Evolutionary conservation across 441 rosid species (phyloP), one percentile per base, ranked within the genome.

Genomic region (Manihot esculenta): DNA sequence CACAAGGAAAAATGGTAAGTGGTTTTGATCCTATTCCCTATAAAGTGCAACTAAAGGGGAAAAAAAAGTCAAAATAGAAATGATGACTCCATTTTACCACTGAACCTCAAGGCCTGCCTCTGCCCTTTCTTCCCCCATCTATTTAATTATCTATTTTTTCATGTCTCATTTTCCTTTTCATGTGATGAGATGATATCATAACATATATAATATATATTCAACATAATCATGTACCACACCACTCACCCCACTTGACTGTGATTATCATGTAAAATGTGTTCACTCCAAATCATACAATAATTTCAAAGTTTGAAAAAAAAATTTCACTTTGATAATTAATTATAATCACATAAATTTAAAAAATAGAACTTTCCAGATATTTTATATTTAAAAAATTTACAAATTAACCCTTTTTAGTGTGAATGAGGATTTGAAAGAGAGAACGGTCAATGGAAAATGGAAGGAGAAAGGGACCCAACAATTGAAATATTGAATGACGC

Each of bases 401-500:
- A 30, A 30, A 30, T 30, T 30, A 30, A 4, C 33, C 4, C 4
- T 30, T 30, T 30, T 30, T 1, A 4, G 33, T 30, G 33, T 30
- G 33, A 30, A 30, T 30, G 33, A 30, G 33, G 33, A 4, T 30
- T 30, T 30, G 33, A 7, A 51, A 20, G 2, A 2, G 14, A 20
- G 21, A 14, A 44, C 44, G 62, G 69, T 45, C 64, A 74, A 69
- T 17, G 69, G 12, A 5, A 71, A 74, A 74, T 15, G 59, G 24
- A 24, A 44, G 3, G 38, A 6, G 9, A 14, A 24, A 10, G 38
- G 62, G 68, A 47, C 57, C 72, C 57, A 10, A 0, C 60, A 9
- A 20, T 53, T 42, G 41, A 35, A 35, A 35, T 35, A 35, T 35
- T 6, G 65, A 74, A 55, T 68, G 73, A 69, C 69, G 45, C 5